These are phyloP conservation scores for Phialemonium atrogriseum DNA, from an alignment of 2,329 filamentous ascomycete genomes.

Conservation along the genomic window DNA sequence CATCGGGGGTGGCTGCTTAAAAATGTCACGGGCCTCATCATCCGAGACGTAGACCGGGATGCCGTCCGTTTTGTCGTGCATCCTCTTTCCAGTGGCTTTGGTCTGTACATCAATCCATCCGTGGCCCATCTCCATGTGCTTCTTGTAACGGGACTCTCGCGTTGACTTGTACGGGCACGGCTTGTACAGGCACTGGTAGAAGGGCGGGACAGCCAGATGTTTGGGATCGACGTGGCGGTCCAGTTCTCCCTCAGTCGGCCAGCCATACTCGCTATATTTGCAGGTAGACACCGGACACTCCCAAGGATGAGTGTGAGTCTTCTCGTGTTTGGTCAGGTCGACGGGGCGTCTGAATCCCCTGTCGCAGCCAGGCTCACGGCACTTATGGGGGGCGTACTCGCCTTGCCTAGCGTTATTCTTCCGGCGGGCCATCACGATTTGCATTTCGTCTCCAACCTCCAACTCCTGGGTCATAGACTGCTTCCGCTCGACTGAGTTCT, in stretches of 20 bases:
- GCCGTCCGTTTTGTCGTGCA: no score
- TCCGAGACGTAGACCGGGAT: no score
- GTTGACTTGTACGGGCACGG: constrained; percentile 92
- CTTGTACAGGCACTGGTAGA: constrained; percentile 76
- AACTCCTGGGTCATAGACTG: constrained; percentile 60
- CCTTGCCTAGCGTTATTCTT: constrained; percentile 88
- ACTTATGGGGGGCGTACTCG: constrained; percentile 72
- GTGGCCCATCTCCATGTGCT: constrained; percentile 79
- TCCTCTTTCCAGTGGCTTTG: constrained; percentile 84
- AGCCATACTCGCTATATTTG: constrained; percentile 85
- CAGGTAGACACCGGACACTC: constrained; percentile 77
- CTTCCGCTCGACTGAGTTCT: constrained; percentile 48
- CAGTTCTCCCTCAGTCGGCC: constrained; percentile 96
- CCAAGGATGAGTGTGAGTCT: constrained; percentile 93
- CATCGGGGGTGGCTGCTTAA: no score
- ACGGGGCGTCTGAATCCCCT: constrained; percentile 97
- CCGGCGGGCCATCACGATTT: constrained; percentile 83
- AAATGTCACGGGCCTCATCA: no score
- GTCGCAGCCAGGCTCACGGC: constrained; percentile 65
- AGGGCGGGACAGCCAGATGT: constrained; percentile 69
- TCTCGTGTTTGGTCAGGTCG: constrained; percentile 95
- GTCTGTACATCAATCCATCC: constrained; percentile 65
- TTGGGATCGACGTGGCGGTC: constrained; percentile 96
- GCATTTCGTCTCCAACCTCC: constrained; percentile 74
- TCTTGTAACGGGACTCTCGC: constrained; percentile 74